phyloP scores from a whole-genome alignment of 2,329 filamentous ascomycete genomes.

The Alternaria sp. region DNA sequence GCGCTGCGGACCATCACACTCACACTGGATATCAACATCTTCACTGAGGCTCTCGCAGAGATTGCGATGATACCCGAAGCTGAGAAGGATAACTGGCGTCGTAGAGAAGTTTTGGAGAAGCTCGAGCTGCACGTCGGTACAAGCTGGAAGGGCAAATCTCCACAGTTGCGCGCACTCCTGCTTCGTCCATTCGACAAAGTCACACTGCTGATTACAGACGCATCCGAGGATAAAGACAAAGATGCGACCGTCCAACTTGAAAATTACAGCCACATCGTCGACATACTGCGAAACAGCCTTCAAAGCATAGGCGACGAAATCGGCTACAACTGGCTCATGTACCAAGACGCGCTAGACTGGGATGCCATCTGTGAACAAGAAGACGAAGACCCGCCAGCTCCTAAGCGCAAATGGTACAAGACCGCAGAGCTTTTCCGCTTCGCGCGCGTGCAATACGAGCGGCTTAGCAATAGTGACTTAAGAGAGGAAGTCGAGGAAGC shows the following conservation, averaged over 20 bases:
- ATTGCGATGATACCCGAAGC: not conserved
- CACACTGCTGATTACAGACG: not conserved
- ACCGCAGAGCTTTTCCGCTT: not conserved
- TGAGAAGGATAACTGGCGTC: not conserved
- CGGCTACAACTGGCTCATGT: not conserved
- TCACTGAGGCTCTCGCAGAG: not conserved
- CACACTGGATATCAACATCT: not conserved
- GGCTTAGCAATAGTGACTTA: not conserved
- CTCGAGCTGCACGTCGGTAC: not conserved
- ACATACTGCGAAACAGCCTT: not conserved
- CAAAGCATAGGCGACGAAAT: not conserved
- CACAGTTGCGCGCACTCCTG: not conserved
- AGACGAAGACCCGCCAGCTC: too few species aligned
- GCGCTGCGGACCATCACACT: not conserved
- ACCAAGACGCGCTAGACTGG: not conserved
- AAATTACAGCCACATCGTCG: not conserved
- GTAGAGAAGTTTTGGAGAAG: not conserved
- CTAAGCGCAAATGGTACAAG: not conserved
- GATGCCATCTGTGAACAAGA: not conserved
- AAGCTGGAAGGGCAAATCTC: accelerated
- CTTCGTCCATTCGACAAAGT: not conserved
- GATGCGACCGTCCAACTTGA: not conserved
- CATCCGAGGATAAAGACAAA: not conserved
- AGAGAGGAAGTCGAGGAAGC: too few species aligned
- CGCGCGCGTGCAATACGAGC: not conserved